These are phyloP conservation scores for Nitzschia inconspicua DNA, from an alignment of 108 stramenopile genomes.

Conservation along the genomic window DNA sequence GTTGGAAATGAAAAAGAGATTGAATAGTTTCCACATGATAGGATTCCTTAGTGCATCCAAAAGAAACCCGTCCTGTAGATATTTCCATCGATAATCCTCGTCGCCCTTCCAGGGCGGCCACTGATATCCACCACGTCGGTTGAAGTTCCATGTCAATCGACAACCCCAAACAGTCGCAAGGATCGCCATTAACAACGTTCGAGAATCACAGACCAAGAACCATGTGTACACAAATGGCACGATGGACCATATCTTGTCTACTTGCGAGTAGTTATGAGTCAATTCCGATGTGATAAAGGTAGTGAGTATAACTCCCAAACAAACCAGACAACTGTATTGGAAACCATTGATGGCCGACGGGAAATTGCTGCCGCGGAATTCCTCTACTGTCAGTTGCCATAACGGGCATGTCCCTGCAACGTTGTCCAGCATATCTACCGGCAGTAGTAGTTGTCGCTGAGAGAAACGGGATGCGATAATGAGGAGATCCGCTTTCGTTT, in stretches of 20 bases:
- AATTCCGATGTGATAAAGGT: conserved; percentile 40
- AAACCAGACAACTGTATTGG: no score
- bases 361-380: not conserved
- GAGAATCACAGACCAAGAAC: conserved; percentile 47
- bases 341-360: not conserved
- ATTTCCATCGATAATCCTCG: conserved; percentile 82
- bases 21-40: conserved; percentile 56
- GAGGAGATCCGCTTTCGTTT: no score
- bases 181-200: conserved; percentile 57
- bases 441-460: no score
- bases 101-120: conserved; percentile 60
- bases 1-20: conserved; percentile 61
- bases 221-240: conserved; percentile 64
- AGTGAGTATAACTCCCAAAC: not conserved
- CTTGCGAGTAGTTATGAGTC: conserved; percentile 62
- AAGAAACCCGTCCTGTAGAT: conserved; percentile 35
- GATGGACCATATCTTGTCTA: conserved; percentile 75
- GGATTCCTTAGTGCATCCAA: conserved; percentile 40
- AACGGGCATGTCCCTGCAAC: no score
- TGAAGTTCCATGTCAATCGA: conserved; percentile 73
- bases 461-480: no score
- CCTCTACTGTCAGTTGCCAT: no score
- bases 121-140: conserved; percentile 71
- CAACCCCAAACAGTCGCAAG: conserved; percentile 68
- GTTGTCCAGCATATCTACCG: no score